Base-by-base conservation (phyloP, 768 basidiomycete genomes). In the Favolaschia claudopus region DNA sequence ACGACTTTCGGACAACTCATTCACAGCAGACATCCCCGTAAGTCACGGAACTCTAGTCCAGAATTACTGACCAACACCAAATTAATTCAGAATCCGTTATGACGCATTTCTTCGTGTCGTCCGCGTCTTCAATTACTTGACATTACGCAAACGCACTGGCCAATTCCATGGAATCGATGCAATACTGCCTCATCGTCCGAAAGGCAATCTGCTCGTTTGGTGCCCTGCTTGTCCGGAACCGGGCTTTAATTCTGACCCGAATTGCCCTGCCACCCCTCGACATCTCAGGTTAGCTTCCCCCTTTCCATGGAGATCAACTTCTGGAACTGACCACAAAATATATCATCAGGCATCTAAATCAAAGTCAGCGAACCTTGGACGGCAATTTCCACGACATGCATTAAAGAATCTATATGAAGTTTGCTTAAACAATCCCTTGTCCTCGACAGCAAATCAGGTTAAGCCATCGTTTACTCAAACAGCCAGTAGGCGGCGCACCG, bases 61-160 rank as follows among this genome's bases (percentile, higher is more conserved):
- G n/a, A n/a, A n/a, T n/a, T n/a, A n/a, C n/a, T n/a, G n/a, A n/a
- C n/a, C n/a, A n/a, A n/a, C n/a, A n/a, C n/a, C n/a, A n/a, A n/a
- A n/a, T n/a, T n/a, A n/a, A n/a, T n/a, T n/a, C 34, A 73, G 70
- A 64, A 75, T 38, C 65, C 63, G n/a, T 1, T 73, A 63, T 42
- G 36, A 50, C 0, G 61, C 65, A 38, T 71, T 73, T 43, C 45
- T 54, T 0, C 33, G 61, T 14, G 70, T 69, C 15, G 66, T 65
- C 31, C 65, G 67, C 1, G 36, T 73, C 5, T 74, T 63, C 62
- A 53, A 60, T 1, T 25, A 57, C 6, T 36, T 73, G 7, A 64
- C 40, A 5, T 36, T 58, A 0, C 36, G 28, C 12, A 58, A 63
- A 38, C 62, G 63, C 7, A n/a, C 32, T 4, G 73, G 73, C 2